Evolutionary conservation across 768 basidiomycete species (phyloP).

Genomic region (Boletus sensibilis): DNA sequence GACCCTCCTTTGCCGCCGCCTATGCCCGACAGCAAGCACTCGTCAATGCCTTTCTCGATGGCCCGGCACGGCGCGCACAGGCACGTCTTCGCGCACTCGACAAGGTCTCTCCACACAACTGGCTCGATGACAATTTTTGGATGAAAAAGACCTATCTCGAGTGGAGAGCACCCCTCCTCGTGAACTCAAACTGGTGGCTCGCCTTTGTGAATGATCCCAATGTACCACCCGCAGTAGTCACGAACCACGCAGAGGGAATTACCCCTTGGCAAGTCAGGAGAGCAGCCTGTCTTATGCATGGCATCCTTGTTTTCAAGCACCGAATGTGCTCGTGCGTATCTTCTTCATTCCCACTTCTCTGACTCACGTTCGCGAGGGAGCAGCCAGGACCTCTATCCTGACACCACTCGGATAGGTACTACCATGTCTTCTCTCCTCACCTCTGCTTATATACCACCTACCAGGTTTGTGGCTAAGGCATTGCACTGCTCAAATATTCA

Average conservation of each 20-base stretch:
- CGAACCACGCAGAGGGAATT: constrained; percentile 35
- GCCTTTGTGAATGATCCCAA: constrained; percentile 72
- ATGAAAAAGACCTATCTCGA: constrained; percentile 82
- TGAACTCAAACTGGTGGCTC: constrained; percentile 98
- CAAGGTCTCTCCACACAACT: constrained; percentile 80
- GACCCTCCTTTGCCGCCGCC: constrained; percentile 40
- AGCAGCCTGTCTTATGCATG: constrained; percentile 76
- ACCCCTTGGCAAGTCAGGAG: constrained; percentile 84
- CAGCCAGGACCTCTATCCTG: constrained; percentile 69
- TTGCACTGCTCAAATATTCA: constrained; percentile 64
- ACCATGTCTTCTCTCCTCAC: background rate
- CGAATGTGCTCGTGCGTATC: constrained; percentile 57
- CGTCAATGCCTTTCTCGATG: constrained; percentile 17
- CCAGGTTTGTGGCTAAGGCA: constrained; percentile 65
- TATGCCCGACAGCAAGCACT: constrained; percentile 21
- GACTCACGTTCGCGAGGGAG: constrained; percentile 5
- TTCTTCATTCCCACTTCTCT: background rate
- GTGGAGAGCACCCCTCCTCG: constrained; percentile 78
- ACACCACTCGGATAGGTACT: constrained; percentile 69
- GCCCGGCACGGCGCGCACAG: constrained; percentile 20
- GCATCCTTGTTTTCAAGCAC: constrained; percentile 71
- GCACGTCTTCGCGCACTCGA: constrained; percentile 62
- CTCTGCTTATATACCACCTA: background rate
- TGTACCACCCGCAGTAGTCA: constrained; percentile 46
- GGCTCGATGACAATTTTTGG: constrained; percentile 96